A percentile compares a stretch with the other conserved stretches of the same genome.
phyloP scores from a whole-genome alignment of 1,284 basidiomycete species.

The Tylopilus sp. region DNA sequence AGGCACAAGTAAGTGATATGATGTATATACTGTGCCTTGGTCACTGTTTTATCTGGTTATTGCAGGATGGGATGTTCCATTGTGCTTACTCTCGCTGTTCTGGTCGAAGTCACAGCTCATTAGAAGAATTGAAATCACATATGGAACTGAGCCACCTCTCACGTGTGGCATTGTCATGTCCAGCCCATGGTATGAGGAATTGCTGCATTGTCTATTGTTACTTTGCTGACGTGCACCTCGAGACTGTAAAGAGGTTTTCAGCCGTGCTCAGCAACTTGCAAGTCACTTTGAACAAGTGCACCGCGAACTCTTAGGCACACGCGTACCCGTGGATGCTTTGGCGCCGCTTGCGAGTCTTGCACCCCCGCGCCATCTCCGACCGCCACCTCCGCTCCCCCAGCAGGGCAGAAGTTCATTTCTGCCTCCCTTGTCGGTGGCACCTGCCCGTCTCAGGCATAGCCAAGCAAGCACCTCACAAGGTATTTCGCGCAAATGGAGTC shows the following conservation, averaged over 20 bases:
- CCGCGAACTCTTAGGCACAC: constrained; percentile 17
- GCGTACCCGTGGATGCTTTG: constrained; percentile 14
- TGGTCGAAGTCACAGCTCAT: constrained; percentile 24
- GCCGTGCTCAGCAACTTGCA: constrained; percentile 25
- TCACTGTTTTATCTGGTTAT: not conserved
- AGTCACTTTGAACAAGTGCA: constrained; percentile 25
- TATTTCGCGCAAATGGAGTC: constrained; percentile 32
- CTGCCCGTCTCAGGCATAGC: constrained; percentile 9
- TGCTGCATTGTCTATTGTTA: not conserved
- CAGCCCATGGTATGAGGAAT: constrained; percentile 19
- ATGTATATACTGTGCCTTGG: not conserved
- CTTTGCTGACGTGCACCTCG: constrained; percentile 2
- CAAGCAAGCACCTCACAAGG: constrained; percentile 13
- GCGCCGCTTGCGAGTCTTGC: constrained; percentile 21
- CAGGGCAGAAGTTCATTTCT: constrained; percentile 1
- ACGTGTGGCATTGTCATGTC: constrained; percentile 26
- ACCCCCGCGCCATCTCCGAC: constrained; percentile 16
- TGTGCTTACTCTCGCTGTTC: constrained; percentile 29
- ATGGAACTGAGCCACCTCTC: constrained; percentile 32
- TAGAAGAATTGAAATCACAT: constrained; percentile 19
- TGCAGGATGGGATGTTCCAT: constrained; percentile 27
- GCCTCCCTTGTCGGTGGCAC: constrained; percentile 12
- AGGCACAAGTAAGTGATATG: constrained; percentile 13
- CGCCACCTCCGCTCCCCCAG: constrained; percentile 20
- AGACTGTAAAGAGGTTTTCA: constrained; percentile 28